Conservation (phyloP, 768 basidiomycete genomes). For the Podaxis sp. region DNA sequence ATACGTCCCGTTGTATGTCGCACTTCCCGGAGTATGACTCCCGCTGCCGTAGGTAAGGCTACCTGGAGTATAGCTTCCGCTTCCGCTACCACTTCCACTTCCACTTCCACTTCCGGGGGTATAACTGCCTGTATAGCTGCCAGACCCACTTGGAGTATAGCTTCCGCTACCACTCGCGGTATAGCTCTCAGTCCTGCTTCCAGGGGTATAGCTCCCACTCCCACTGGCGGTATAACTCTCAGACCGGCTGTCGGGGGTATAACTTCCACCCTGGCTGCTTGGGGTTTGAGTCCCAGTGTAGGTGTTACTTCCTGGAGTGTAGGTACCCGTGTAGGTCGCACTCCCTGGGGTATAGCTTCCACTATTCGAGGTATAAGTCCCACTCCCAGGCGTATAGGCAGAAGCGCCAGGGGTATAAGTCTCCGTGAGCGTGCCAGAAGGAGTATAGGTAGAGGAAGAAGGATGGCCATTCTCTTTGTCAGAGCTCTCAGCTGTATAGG, state of each 20-base stretch:
- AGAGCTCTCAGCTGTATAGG: conserved; percentile 41
- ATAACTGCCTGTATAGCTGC: not conserved
- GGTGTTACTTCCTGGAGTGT: conserved; percentile 22
- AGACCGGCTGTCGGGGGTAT: conserved; percentile 16
- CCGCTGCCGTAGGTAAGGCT: conserved; percentile 18
- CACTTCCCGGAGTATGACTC: conserved; percentile 19
- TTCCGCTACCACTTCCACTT: conserved; percentile 14
- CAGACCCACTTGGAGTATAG: conserved; percentile 3
- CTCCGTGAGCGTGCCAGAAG: not conserved
- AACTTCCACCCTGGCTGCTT: conserved; percentile 17
- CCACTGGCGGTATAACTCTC: conserved; percentile 28
- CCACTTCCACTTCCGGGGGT: conserved; percentile 5
- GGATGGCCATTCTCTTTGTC: conserved; percentile 55
- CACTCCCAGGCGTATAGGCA: conserved; percentile 20
- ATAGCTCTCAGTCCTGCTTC: conserved; percentile 25
- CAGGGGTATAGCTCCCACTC: conserved; percentile 10
- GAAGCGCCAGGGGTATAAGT: conserved; percentile 7
- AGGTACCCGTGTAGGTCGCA: conserved; percentile 25
- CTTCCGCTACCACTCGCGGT: conserved; percentile 21
- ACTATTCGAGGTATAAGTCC: conserved; percentile 21
- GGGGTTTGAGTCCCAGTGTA: conserved; percentile 24
- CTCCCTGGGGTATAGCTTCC: conserved; percentile 28
- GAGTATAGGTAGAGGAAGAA: conserved; percentile 1
- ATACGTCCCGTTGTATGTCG: conserved; percentile 4
- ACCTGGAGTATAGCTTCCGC: conserved; percentile 14